A percentile compares a stretch with the other conserved stretches of the same genome.
These are phyloP conservation scores for Ajuga chamaepitys DNA, from an alignment of 257 asterid species.

Conservation along the genomic window DNA sequence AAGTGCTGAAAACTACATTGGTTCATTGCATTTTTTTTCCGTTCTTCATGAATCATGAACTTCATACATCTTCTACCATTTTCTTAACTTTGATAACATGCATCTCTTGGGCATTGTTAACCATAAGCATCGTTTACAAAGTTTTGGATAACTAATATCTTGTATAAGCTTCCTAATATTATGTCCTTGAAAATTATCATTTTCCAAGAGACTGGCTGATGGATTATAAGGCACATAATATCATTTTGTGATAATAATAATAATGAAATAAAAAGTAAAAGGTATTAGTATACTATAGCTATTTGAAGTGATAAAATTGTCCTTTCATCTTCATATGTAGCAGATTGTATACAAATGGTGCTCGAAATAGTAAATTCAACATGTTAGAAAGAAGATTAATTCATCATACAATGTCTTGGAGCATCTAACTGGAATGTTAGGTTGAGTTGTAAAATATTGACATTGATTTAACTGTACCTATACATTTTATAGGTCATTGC, in stretches of 20 bases:
- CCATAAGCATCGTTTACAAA: background rate
- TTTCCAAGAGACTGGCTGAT: background rate
- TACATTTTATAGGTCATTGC: constrained; percentile 69
- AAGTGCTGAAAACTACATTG: background rate
- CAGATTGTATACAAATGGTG: background rate
- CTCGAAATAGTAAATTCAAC: background rate
- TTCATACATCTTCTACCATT: background rate
- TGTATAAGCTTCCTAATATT: background rate
- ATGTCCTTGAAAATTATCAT: background rate
- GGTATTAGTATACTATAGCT: background rate
- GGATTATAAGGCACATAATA: background rate
- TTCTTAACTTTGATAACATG: background rate
- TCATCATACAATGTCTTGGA: background rate
- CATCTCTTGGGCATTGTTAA: background rate
- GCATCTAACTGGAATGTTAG: background rate
- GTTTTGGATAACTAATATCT: background rate
- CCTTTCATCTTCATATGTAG: background rate
- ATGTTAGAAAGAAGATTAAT: background rate
- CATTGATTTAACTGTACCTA: constrained; percentile 1
- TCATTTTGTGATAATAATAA: background rate
- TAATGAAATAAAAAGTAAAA: background rate
- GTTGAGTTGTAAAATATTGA: background rate
- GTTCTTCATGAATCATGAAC: background rate
- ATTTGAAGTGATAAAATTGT: background rate
- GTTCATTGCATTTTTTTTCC: background rate